Conservation (phyloP, 176 grass and related monocot genomes). For the Ananas comosus region DNA sequence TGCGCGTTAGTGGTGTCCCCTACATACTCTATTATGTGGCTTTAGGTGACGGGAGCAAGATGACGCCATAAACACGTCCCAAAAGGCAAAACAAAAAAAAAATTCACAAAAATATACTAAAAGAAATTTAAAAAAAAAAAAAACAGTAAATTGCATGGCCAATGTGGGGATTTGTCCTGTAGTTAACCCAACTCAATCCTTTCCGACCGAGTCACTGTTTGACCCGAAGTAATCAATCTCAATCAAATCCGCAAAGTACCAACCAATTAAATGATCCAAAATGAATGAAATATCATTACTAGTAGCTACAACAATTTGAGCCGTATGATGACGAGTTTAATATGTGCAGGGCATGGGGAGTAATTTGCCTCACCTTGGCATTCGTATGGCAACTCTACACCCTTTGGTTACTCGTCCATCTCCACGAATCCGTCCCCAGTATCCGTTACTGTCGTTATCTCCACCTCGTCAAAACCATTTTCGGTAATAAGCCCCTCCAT, state of each 20-base stretch:
- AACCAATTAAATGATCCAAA: no score
- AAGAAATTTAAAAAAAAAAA: no score
- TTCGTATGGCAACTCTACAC: slow-evolving; percentile 97
- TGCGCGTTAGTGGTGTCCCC: no score
- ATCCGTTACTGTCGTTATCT: slow-evolving; percentile 75
- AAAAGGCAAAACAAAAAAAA: neutral
- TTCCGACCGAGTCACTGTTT: no score
- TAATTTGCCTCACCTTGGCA: slow-evolving; percentile 50
- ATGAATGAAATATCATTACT: no score
- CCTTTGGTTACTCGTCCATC: slow-evolving; percentile 67
- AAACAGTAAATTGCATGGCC: no score
- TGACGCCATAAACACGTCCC: neutral
- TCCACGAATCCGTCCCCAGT: slow-evolving; percentile 75
- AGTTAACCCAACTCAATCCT: no score
- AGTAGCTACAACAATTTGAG: no score
- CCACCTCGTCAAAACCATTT: slow-evolving; percentile 52
- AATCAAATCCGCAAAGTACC: no score
- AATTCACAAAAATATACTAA: neutral
- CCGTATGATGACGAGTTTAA: neutral
- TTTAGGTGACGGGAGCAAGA: neutral
- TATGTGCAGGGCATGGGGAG: slow-evolving; percentile 72
- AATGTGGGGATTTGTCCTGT: no score
- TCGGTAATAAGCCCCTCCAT: slow-evolving; percentile 35
- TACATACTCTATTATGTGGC: no score
- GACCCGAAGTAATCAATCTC: no score